A percentile compares a stretch with the other conserved stretches of the same genome.
These are phyloP conservation scores for Microcyclosporella mali DNA, from an alignment of 2,329 filamentous ascomycete genomes.

Conservation along the genomic window DNA sequence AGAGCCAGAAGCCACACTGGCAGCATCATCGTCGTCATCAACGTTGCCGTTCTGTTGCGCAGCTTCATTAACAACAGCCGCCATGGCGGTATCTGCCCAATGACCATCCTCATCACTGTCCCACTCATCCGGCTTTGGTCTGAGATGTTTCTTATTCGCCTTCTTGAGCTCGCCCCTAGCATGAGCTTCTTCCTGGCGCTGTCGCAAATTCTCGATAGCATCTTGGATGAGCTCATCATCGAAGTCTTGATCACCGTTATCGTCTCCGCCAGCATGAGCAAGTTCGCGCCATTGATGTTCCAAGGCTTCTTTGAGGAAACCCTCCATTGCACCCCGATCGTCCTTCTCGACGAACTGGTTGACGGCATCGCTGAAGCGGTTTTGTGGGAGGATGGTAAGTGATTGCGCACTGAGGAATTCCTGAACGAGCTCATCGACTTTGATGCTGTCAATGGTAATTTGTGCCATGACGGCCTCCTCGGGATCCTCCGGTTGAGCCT, in stretches of 20 bases:
- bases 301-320: slow-evolving; percentile 42
- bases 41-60: slow-evolving; percentile 45
- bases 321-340: slow-evolving; percentile 78
- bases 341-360: slow-evolving; percentile 91
- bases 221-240: slow-evolving; percentile 60
- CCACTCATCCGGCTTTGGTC: slow-evolving; percentile 70
- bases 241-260: slow-evolving; percentile 59
- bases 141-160: slow-evolving; percentile 44
- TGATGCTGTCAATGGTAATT: slow-evolving; percentile 60
- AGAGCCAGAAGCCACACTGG: slow-evolving; percentile 23
- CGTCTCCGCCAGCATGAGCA: slow-evolving; percentile 51
- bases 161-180: slow-evolving; percentile 56
- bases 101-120: slow-evolving; percentile 82
- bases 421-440: slow-evolving; percentile 80
- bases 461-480: slow-evolving; percentile 54
- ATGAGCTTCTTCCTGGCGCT: slow-evolving; percentile 62
- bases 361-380: slow-evolving; percentile 87
- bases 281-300: slow-evolving; percentile 40
- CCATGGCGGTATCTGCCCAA: slow-evolving; percentile 75
- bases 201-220: slow-evolving; percentile 50
- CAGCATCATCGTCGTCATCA: slow-evolving; percentile 37
- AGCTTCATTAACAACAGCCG: slow-evolving; percentile 45
- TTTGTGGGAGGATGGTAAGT: slow-evolving; percentile 86
- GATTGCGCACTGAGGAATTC: slow-evolving; percentile 84
- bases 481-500: slow-evolving; percentile 52